Evolutionary conservation across 768 basidiomycete species (phyloP), one percentile per base, ranked within the genome.

Genomic region (Mycena amicta): DNA sequence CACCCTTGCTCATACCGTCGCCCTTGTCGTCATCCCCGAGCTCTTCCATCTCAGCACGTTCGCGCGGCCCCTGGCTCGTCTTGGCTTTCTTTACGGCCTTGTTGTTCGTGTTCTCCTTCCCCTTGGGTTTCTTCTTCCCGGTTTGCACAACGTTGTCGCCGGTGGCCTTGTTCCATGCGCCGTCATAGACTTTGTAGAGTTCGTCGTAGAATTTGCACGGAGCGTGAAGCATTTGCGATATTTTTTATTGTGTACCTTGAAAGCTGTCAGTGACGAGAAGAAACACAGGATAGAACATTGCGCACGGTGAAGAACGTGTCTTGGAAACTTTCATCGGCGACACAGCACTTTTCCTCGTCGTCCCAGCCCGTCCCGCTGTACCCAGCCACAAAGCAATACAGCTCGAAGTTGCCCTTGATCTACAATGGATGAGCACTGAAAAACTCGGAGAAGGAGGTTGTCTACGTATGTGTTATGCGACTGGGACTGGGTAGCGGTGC

Each of bases 241-340:
- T 5, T 53, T 15, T n/a, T 23, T 15, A 2, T 52, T 37, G 23
- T 53, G 22, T 3, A 30, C 46, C 57, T 58, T n/a, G n/a, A n/a
- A n/a, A n/a, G n/a, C n/a, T n/a, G n/a, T n/a, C n/a, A n/a, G n/a
- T n/a, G n/a, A n/a, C n/a, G n/a, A n/a, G n/a, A n/a, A n/a, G n/a
- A n/a, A n/a, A n/a, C n/a, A n/a, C n/a, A n/a, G n/a, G n/a, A n/a
- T n/a, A n/a, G n/a, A n/a, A n/a, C n/a, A n/a, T n/a, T n/a, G 53
- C 45, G 22, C 57, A 59, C 52, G 33, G 41, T 20, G 5, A 53
- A 15, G 37, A 53, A 59, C 15, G 39, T 30, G 20, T 52, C 22
- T 2, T 52, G 16, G 18, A 33, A 28, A 2, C 33, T 29, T 2
- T 52, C 41, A 25, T 47, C 33, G 22, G 43, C 46, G 4, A 51